Evolutionary conservation across 129 eudicot species (phyloP), one percentile per base, ranked within the genome.

Genomic region (Tagetes patula): DNA sequence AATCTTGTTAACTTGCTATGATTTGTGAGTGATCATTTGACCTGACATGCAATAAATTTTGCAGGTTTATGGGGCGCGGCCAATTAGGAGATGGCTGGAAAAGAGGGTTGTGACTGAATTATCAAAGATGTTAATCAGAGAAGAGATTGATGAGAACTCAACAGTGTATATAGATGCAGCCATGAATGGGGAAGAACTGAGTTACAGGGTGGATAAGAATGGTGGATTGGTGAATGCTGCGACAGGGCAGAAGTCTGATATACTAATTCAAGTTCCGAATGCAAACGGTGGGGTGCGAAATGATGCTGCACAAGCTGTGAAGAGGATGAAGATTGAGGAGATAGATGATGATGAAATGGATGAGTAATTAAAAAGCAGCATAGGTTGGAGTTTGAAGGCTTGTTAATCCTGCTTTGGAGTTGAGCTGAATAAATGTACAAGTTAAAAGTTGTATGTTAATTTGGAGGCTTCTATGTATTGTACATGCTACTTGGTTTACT

Each of bases 31-130:
- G 42, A 33, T 27, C 5, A 62, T 30, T 8, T 50, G 12, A 55
- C 4, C 6, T 45, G 47, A 1, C 40, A 36, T 14, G 48, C 36
- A 36, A 8, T 69, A 43, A 72, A 32, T 7, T 7, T 31, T 3
- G 38, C 53, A 92, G 98, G 96, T 90, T 0, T 94, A 88, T 80
- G 99, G 99, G 61, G 99, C 99, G 11, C 83, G 99, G 20, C 99
- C 99, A 0, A 90, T 94, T 8, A 90, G 99, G 83, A 88, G 98
- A 31, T 94, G 98, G 98, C 64, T 94, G 72, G 98, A 94, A 75
- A 88, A 71, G 59, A 85, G 83, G 77, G 99, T 94, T 8, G 99
- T 94, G 58, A 94, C 99, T 0, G 96, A 94, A 72, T 27, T 94
- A 20, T 94, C 99, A 0, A 94, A 76, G 65, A 94, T 94, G 99